Evolutionary conservation across 768 basidiomycete species (phyloP).

Genomic region (Cystofilobasidium capitatum): DNA sequence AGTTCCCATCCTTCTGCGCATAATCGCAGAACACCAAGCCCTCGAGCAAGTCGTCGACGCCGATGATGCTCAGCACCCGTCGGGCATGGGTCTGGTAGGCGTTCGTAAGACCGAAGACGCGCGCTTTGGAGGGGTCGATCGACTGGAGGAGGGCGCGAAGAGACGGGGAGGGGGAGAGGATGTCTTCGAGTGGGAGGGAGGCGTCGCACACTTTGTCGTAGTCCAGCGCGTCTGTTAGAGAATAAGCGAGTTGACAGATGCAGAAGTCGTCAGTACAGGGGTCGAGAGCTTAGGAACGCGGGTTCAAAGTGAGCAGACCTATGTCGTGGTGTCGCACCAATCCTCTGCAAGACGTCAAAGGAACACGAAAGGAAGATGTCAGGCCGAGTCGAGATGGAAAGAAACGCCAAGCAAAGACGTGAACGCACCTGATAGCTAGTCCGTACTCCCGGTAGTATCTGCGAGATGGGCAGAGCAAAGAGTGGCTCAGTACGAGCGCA

Average conservation of each 20-base stretch:
- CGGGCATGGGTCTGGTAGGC: conserved; percentile 74
- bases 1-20: conserved; percentile 45
- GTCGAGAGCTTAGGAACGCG: background rate
- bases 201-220: conserved; percentile 78
- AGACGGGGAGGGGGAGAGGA: conserved; percentile 56
- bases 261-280: background rate
- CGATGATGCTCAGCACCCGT: conserved; percentile 65
- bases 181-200: conserved; percentile 67
- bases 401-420: too few relatives aligned
- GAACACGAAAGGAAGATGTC: too few relatives aligned
- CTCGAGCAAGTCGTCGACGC: conserved; percentile 60
- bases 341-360: too few relatives aligned
- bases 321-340: conserved; percentile 65
- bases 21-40: conserved; percentile 76
- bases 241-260: conserved; percentile 10
- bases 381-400: too few relatives aligned
- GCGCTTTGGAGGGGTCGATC: conserved; percentile 62
- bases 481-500: conserved; percentile 61
- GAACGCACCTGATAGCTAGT: conserved; percentile 65
- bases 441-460: conserved; percentile 73
- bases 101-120: conserved; percentile 52
- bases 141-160: conserved; percentile 63
- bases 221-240: conserved; percentile 58
- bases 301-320: conserved; percentile 43
- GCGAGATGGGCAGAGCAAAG: conserved; percentile 55